Conservation (phyloP, 2,329 filamentous ascomycete species). For the Pezizomycotina sp. region DNA sequence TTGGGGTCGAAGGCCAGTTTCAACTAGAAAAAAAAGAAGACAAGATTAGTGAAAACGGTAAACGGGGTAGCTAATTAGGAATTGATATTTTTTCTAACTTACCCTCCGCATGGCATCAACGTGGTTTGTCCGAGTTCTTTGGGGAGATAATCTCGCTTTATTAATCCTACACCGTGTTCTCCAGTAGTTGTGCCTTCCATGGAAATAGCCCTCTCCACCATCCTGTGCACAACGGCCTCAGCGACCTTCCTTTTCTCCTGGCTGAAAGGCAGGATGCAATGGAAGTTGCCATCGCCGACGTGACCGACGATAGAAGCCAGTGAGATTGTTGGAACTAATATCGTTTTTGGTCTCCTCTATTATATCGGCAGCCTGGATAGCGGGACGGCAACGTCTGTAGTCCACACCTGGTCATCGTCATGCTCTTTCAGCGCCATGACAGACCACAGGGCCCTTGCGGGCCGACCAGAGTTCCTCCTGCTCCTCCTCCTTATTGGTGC, state of each 20-base stretch:
- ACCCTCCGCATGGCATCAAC: slow-evolving; percentile 74
- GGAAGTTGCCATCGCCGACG: slow-evolving; percentile 65
- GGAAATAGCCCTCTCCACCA: slow-evolving; percentile 74
- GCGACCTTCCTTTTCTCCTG: slow-evolving; percentile 50
- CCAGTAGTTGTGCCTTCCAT: slow-evolving; percentile 75
- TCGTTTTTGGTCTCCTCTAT: slow-evolving; percentile 56
- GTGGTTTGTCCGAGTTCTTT: slow-evolving; percentile 60
- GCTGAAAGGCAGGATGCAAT: slow-evolving; percentile 48
- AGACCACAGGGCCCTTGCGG: slow-evolving; percentile 59
- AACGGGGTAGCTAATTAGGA: neutral
- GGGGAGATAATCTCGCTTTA: slow-evolving; percentile 68
- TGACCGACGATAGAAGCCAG: slow-evolving; percentile 52
- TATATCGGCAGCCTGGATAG: slow-evolving; percentile 55
- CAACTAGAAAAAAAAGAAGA: slow-evolving; percentile 36
- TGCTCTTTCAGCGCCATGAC: slow-evolving; percentile 48
- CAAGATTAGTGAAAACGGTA: slow-evolving; percentile 2
- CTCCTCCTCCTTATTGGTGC: slow-evolving; percentile 49
- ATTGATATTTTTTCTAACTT: slow-evolving; percentile 24
- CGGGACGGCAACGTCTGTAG: slow-evolving; percentile 65
- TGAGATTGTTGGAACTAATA: slow-evolving; percentile 40
- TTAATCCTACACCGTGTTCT: slow-evolving; percentile 68
- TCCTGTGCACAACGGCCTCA: slow-evolving; percentile 57
- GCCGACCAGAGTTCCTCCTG: slow-evolving; percentile 55
- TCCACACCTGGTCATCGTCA: slow-evolving; percentile 51
- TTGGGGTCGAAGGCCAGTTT: slow-evolving; percentile 68